Evolutionary conservation across 192 early-diverging fungal genomes (phyloP).

Genomic region (Blastocladiella britannica): DNA sequence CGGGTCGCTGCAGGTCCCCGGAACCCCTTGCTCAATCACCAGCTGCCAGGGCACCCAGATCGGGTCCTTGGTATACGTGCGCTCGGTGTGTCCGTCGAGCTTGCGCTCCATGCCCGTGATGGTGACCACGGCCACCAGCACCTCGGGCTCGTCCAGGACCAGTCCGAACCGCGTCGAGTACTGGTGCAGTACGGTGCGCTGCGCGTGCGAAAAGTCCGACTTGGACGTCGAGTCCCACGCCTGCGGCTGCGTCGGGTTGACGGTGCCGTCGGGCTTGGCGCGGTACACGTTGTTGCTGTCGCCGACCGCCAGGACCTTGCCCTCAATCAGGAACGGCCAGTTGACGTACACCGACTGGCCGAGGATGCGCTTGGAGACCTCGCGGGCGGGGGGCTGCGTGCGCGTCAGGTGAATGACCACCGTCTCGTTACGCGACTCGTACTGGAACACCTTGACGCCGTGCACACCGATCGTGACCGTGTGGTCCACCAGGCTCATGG

Average conservation of each 20-base stretch:
- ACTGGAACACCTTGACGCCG: conserved; percentile 4
- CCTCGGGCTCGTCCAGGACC: conserved; percentile 43
- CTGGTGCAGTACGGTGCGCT: conserved; percentile 30
- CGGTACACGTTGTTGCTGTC: background rate
- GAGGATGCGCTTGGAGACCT: background rate
- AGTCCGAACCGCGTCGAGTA: conserved; percentile 53
- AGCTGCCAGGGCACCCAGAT: conserved; percentile 27
- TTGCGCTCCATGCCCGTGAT: conserved; percentile 41
- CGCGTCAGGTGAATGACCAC: background rate
- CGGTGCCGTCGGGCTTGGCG: background rate
- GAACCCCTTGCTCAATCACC: conserved; percentile 33
- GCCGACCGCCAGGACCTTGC: background rate
- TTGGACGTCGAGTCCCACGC: background rate
- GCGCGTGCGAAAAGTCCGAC: background rate
- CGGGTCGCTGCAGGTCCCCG: conserved; percentile 42
- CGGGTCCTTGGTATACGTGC: conserved; percentile 36
- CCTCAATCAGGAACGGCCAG: conserved; percentile 4
- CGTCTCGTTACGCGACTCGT: conserved; percentile 1
- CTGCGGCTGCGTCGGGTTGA: background rate
- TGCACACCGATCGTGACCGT: background rate
- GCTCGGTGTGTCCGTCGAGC: conserved; percentile 49
- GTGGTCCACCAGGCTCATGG: background rate
- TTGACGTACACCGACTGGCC: conserved; percentile 1
- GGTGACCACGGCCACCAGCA: conserved; percentile 29
- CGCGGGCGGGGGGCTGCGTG: background rate